Conservation (phyloP, 805 yeast species). For the Tetrapisispora pingtungensis region DNA sequence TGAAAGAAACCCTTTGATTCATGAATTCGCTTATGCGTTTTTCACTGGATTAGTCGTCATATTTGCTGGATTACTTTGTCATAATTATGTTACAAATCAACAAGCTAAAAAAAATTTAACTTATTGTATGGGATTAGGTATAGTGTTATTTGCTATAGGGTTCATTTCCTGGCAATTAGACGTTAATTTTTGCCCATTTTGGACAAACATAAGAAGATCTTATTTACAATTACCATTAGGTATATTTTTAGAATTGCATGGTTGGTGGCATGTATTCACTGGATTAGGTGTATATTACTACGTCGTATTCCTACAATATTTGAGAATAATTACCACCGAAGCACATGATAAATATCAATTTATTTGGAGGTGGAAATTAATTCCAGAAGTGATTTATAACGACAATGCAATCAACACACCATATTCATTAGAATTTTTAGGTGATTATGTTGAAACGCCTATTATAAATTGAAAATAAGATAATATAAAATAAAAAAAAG, state of each 20-base stretch:
- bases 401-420: constrained; percentile 3
- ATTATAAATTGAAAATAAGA: not conserved
- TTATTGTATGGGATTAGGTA: constrained; percentile 48
- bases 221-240: constrained; percentile 76
- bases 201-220: constrained; percentile 48
- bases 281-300: constrained; percentile 84
- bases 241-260: constrained; percentile 79
- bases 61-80: constrained; percentile 46
- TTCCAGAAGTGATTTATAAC: constrained; percentile 40
- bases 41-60: constrained; percentile 65
- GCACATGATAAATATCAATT: constrained; percentile 46
- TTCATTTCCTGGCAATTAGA: constrained; percentile 85
- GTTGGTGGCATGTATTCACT: constrained; percentile 93
- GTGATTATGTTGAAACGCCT: not conserved
- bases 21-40: constrained; percentile 75
- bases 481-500: not conserved
- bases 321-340: constrained; percentile 56
- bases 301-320: constrained; percentile 65
- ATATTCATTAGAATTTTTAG: constrained; percentile 6
- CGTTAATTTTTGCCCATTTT: constrained; percentile 59
- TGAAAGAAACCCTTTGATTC: constrained; percentile 75
- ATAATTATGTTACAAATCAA: constrained; percentile 41
- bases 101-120: constrained; percentile 40
- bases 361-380: constrained; percentile 47
- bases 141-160: constrained; percentile 57